phyloP scores from a whole-genome alignment of 306 rosid genomes.

The Comarum palustre region DNA sequence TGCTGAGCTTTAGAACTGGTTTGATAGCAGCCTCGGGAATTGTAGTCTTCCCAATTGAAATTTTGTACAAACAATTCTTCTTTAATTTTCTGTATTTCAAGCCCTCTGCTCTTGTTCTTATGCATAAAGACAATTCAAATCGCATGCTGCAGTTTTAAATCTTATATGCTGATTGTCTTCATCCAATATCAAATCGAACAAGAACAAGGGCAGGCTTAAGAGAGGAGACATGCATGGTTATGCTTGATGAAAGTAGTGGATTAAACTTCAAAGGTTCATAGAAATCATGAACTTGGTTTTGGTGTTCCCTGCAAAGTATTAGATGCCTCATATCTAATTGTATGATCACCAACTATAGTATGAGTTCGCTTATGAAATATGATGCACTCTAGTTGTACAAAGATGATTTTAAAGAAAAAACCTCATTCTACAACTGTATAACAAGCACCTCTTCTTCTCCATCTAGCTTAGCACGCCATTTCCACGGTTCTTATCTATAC shows the following conservation, averaged over 20 bases:
- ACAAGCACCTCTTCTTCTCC: too few species aligned
- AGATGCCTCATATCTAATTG: not conserved
- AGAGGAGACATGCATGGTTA: not conserved
- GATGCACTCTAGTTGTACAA: not conserved
- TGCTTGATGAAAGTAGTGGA: not conserved
- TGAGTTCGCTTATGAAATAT: not conserved
- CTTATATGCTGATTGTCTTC: not conserved
- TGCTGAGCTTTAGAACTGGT: not conserved
- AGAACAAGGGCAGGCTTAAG: not conserved
- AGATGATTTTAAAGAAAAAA: not conserved
- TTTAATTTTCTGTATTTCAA: constrained; percentile 8
- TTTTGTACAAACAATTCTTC: constrained; percentile 12
- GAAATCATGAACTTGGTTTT: not conserved
- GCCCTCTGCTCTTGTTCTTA: not conserved
- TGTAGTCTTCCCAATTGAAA: constrained; percentile 17
- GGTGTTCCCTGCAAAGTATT: not conserved
- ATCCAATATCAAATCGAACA: not conserved
- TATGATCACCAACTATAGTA: not conserved
- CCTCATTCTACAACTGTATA: too few species aligned
- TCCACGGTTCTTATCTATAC: too few species aligned
- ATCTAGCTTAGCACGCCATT: too few species aligned
- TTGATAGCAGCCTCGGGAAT: constrained; percentile 22
- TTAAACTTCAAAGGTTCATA: not conserved
- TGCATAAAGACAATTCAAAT: constrained; percentile 21
- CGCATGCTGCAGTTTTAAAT: constrained; percentile 25